phyloP scores from a whole-genome alignment of 2,329 filamentous ascomycete species.

The Fusarium abutilonis region DNA sequence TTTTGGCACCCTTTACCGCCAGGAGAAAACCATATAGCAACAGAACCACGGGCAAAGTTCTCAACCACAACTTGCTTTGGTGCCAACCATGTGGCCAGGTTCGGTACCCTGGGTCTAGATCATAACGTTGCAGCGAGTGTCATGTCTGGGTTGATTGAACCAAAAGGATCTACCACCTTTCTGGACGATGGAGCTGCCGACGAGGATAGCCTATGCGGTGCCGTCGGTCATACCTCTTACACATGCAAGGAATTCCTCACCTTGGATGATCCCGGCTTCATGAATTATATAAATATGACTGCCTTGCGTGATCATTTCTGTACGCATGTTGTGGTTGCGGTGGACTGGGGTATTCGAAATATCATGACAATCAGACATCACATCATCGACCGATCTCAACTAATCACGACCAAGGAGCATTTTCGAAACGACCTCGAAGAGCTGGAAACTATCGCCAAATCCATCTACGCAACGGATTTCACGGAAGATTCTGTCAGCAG shows the following conservation, averaged over 20 bases:
- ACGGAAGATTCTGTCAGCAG: background rate
- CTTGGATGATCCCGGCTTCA: background rate
- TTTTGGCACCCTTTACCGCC: background rate
- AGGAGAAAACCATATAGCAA: no score
- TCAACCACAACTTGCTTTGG: background rate
- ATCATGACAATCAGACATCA: constrained; percentile 10
- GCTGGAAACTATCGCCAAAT: background rate
- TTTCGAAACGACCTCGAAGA: constrained; percentile 14
- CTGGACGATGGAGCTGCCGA: background rate
- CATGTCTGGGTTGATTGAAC: constrained; percentile 4
- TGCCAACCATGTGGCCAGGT: background rate
- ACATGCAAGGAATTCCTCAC: constrained; percentile 6
- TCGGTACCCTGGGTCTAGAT: constrained; percentile 6
- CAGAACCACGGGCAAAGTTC: background rate
- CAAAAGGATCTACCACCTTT: constrained; percentile 17
- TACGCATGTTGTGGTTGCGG: constrained; percentile 24
- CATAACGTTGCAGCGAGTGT: constrained; percentile 20
- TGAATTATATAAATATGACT: background rate
- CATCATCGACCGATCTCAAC: background rate
- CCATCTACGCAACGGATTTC: background rate
- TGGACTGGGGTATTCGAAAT: constrained; percentile 28
- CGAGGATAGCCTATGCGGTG: background rate
- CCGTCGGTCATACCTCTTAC: background rate
- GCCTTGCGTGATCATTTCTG: background rate
- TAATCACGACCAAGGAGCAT: rapidly evolving